A percentile compares a stretch with the other conserved stretches of the same genome.
Evolutionary conservation across 1,139 yeast genomes (phyloP).

Genomic region (Hanseniaspora uvarum): DNA sequence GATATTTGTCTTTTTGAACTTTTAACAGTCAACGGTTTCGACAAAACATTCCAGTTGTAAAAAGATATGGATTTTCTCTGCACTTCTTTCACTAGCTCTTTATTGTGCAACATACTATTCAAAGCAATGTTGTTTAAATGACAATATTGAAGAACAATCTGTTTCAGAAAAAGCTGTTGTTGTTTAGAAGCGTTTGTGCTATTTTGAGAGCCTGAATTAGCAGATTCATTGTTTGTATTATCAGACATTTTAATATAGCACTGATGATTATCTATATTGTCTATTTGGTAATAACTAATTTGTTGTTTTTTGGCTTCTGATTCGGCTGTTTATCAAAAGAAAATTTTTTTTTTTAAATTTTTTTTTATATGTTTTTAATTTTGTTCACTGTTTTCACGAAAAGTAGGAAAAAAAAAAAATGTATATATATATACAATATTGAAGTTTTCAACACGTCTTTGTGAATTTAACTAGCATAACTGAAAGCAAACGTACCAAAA

Average conservation of each 20-base stretch:
- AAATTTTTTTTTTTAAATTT: too few relatives aligned
- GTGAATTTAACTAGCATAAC: too few relatives aligned
- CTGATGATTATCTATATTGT: not conserved
- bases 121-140: constrained; percentile 6
- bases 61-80: constrained; percentile 13
- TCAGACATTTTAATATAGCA: not conserved
- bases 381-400: too few relatives aligned
- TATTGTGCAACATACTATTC: constrained; percentile 9
- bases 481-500: too few relatives aligned
- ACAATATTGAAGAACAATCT: constrained; percentile 13
- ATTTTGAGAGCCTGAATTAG: not conserved
- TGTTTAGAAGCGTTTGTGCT: constrained; percentile 1
- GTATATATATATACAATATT: too few relatives aligned
- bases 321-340: not conserved
- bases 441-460: not conserved
- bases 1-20: constrained; percentile 10
- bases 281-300: not conserved
- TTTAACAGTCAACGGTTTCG: constrained; percentile 11
- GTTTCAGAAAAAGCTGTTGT: constrained; percentile 14
- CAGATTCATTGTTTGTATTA: not conserved
- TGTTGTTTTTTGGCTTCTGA: not conserved
- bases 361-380: too few relatives aligned
- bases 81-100: constrained; percentile 9
- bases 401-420: too few relatives aligned
- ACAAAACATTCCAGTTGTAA: constrained; percentile 15